Base-by-base conservation (phyloP, 805 yeast species). In the Lipomyces mesembrius region DNA sequence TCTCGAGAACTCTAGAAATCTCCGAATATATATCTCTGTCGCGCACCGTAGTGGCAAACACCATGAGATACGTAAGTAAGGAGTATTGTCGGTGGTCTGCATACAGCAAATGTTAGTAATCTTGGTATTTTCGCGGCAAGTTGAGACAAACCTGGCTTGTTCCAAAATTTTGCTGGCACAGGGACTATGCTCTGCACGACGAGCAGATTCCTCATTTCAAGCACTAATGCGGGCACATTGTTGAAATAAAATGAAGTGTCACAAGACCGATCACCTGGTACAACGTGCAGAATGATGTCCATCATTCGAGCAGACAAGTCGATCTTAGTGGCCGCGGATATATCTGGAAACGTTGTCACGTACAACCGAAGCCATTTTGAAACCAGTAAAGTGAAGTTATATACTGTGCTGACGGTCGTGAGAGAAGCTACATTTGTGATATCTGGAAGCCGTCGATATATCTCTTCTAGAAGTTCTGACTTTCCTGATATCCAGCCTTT, bases 151-250 rank as follows among this genome's bases (percentile, higher is more conserved):
- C 74, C 71, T 1, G 82, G 67, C 34, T 83, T 79, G 74, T 85
- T 88, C 92, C 95, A 92, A 97, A 97, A 93, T 77, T 88, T 90
- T 39, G 87, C 82, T 60, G 84, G 86, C 2, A 83, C 77, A 14
- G 81, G 79, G 9, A 83, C 80, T 14, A 80, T 80, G 25, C 87
- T 85, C 69, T 87, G 91, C 12, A 88, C 78, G 66, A 87, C 87
- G 69, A 92, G 80, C 66, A 85, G 85, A 57, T 83, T 56, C 17
- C 60, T 55, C 27, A 67, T 59, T 49, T 61, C 67, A 9, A 62
- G 53, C 22, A 49, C 49, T 43, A 43, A n/a, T 43, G 49, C 49
- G 7, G 14, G 20, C 49, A 17, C 49, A 7, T 43, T 43, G 49
- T n/a, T 43, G 49, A 43, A 25, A 43, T 43, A 17, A 43, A 43